Evolutionary conservation across 2,329 filamentous ascomycete genomes (phyloP).

Genomic region (Calonectria crousiana): DNA sequence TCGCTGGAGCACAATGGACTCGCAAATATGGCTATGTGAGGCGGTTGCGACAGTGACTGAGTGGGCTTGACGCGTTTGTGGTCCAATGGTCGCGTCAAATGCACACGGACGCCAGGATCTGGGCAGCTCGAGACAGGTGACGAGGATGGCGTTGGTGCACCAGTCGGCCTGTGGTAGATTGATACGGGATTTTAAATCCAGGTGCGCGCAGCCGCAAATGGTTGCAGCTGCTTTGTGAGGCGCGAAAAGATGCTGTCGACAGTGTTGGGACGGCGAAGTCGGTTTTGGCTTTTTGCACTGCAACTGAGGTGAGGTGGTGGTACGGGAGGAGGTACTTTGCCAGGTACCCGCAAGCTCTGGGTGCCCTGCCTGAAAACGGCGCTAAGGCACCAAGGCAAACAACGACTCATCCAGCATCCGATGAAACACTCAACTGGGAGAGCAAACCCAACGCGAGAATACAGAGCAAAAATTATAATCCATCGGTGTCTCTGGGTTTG

Average conservation of each 20-base stretch:
- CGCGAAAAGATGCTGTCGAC: constrained; percentile 20
- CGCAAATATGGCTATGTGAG: constrained; percentile 35
- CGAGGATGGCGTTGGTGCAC: constrained; percentile 9
- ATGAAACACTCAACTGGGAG: background rate
- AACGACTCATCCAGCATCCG: constrained; percentile 12
- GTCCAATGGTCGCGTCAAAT: constrained; percentile 45
- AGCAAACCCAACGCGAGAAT: background rate
- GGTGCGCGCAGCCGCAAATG: constrained; percentile 3
- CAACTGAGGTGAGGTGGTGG: constrained; percentile 27
- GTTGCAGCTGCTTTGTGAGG: constrained; percentile 18
- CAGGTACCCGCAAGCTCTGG: constrained; percentile 41
- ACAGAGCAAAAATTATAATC: background rate
- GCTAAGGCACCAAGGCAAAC: constrained; percentile 51
- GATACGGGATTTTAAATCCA: background rate
- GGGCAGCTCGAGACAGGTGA: constrained; percentile 6
- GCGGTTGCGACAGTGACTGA: constrained; percentile 36
- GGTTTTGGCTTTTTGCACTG: constrained; percentile 29
- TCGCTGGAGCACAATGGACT: constrained; percentile 45
- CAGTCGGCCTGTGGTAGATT: background rate
- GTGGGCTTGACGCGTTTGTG: constrained; percentile 47
- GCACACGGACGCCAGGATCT: constrained; percentile 24
- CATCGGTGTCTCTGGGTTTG: background rate
- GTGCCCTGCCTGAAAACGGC: constrained; percentile 42
- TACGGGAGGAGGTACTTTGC: constrained; percentile 36
- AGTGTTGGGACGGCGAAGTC: constrained; percentile 20